A percentile compares a stretch with the other conserved stretches of the same genome.
These are phyloP conservation scores for Phytophthora vignae DNA, from an alignment of 352 stramenopile species.

Conservation along the genomic window DNA sequence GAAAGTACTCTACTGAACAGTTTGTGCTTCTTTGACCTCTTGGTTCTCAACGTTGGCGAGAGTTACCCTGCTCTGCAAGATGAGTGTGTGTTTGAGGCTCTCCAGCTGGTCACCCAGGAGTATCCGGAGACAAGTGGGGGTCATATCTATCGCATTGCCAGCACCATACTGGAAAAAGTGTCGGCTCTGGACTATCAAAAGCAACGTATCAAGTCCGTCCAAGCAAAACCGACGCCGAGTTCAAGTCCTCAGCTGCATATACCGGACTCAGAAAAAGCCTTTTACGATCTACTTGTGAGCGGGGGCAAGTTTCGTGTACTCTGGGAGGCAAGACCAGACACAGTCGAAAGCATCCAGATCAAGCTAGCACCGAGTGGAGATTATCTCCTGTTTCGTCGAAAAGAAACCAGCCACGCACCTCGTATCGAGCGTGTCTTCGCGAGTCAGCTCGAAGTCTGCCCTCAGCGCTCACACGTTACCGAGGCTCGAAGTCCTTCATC, in stretches of 20 bases:
- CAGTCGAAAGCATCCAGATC: conserved; percentile 41
- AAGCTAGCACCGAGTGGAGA: conserved; percentile 43
- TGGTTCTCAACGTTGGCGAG: conserved; percentile 34
- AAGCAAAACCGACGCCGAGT: conserved; percentile 4
- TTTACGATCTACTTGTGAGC: conserved; percentile 32
- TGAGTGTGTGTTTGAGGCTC: conserved; percentile 28
- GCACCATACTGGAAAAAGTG: conserved; percentile 35
- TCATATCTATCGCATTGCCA: conserved; percentile 35
- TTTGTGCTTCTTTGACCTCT: conserved; percentile 40
- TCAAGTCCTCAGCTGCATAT: conserved; percentile 5
- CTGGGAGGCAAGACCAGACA: conserved; percentile 38
- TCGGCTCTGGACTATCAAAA: conserved; percentile 30
- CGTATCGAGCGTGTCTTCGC: conserved; percentile 52
- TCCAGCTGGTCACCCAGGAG: conserved; percentile 26
- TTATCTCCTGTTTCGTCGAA: conserved; percentile 53
- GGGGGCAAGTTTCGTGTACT: conserved; percentile 35
- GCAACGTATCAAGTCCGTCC: conserved; percentile 7
- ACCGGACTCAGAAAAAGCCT: conserved; percentile 24
- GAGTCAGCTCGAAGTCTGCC: conserved; percentile 48
- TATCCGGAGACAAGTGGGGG: conserved; percentile 25
- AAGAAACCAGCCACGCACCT: conserved; percentile 24
- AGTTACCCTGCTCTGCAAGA: conserved; percentile 33
- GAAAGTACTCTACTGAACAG: conserved; percentile 40
- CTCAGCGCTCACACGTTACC: conserved; percentile 25
- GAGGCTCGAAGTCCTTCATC: conserved; percentile 4